Percentiles rank a stretch among this genome's conserved stretches.
phyloP scores from a whole-genome alignment of 1,139 yeast genomes.

The Magnusiomyces suaveolens region DNA sequence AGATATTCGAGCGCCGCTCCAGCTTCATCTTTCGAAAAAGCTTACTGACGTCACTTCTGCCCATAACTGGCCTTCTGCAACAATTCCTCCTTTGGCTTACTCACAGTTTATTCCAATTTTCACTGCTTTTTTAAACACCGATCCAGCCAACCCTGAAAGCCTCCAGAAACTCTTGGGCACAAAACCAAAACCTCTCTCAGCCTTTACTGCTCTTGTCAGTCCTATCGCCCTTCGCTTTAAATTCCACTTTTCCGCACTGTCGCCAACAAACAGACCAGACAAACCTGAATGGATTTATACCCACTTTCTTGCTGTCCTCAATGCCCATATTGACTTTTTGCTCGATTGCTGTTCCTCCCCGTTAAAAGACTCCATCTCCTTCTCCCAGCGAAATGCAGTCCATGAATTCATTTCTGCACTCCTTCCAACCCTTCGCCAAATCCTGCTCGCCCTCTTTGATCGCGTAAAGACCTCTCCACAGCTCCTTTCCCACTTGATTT shows the following conservation, averaged over 20 bases:
- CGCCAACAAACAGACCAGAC: constrained; percentile 58
- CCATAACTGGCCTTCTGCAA: constrained; percentile 11
- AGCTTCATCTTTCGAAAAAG: constrained; percentile 1
- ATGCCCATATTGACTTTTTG: constrained; percentile 37
- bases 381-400: constrained; percentile 25
- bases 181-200: constrained; percentile 41
- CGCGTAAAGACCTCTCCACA: constrained; percentile 33
- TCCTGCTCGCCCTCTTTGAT: constrained; percentile 35
- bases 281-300: constrained; percentile 75
- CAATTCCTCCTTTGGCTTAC: background rate
- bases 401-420: constrained; percentile 49
- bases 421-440: constrained; percentile 43
- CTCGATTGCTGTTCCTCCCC: constrained; percentile 29
- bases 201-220: constrained; percentile 45
- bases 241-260: constrained; percentile 55
- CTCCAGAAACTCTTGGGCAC: background rate
- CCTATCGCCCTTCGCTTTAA: constrained; percentile 55
- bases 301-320: constrained; percentile 45
- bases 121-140: constrained; percentile 5
- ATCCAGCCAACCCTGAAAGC: background rate
- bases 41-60: constrained; percentile 3
- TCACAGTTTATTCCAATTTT: constrained; percentile 5
- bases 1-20: constrained; percentile 5
- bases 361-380: background rate
- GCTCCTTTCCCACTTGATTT: constrained; percentile 50